Base-by-base conservation (phyloP, 352 stramenopile species). In the Phytophthora colocasiae region DNA sequence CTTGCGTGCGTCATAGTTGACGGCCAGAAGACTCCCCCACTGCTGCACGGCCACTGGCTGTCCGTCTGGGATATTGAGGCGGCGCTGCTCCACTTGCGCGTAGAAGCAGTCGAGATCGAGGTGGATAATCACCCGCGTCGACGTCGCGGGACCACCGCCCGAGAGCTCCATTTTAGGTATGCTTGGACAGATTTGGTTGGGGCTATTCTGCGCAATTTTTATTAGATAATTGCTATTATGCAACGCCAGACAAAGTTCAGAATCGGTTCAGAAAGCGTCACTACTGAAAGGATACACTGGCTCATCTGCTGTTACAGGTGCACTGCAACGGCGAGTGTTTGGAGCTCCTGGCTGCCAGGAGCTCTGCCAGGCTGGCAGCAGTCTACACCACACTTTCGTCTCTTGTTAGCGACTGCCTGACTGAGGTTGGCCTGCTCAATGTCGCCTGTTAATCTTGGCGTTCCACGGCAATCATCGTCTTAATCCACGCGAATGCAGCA, bases 61-160 rank as follows among this genome's bases (percentile, higher is more conserved):
- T 0, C 78, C 75, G 26, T 78, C 73, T 15, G 80, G 75, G 49
- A 96, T 90, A 0, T 75, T 48, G n/a, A 95, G 85, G 5, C 89
- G 77, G 10, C 77, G 78, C 53, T 91, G 77, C 66, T 96, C 89
- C 32, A 96, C 89, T 68, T 95, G 87, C 57, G 87, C 85, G 58
- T 96, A 96, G 75, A 94, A 96, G 75, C 87, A 96, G 73, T 96
- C 89, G 50, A 95, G 83, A 53, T 96, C 89, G 53, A 96, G 59
- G 61, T 96, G 88, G 61, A 95, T 69, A 65, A 96, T 80, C 55
- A 96, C 88, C 22, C 88, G 84, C 38, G 55, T n/a, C 17, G 29
- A 51, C 31, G 36, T 59, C 40, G 52, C 43, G 9, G 36, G 12
- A 3, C 31, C 55, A 63, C 54, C 54, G 11, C 4, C 31, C 17